phyloP scores from a whole-genome alignment of 179 eudicot genomes.

The Beta macrorhiza region DNA sequence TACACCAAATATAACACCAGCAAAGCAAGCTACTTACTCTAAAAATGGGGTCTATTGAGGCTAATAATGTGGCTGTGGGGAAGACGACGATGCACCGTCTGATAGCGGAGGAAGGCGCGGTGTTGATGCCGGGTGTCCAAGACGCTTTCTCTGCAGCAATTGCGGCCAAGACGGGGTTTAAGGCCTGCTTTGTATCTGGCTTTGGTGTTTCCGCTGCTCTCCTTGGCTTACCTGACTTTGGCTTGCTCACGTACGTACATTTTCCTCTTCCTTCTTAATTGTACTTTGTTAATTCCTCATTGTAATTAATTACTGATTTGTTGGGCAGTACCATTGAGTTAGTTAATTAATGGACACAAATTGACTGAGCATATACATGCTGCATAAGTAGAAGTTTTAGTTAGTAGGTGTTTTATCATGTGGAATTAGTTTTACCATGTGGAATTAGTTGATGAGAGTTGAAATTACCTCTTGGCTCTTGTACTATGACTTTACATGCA shows the following conservation, averaged over 20 bases:
- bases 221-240: conserved; percentile 43
- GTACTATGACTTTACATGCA: too few species aligned
- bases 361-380: too few species aligned
- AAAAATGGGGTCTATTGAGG: conserved; percentile 20
- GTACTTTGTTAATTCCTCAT: too few species aligned
- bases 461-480: too few species aligned
- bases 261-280: neutral
- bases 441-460: too few species aligned
- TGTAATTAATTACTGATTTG: too few species aligned
- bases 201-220: conserved; percentile 40
- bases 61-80: neutral
- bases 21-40: neutral
- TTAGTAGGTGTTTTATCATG: too few species aligned
- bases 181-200: conserved; percentile 36
- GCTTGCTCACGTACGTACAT: conserved; percentile 34
- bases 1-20: neutral
- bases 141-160: conserved; percentile 44
- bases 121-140: conserved; percentile 37
- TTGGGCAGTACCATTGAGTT: too few species aligned
- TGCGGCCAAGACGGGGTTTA: conserved; percentile 38
- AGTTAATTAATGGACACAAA: too few species aligned
- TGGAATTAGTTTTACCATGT: too few species aligned
- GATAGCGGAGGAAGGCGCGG: conserved; percentile 34
- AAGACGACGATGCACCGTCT: conserved; percentile 36
- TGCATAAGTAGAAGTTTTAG: too few species aligned